Conservation (phyloP, 2,329 filamentous ascomycete genomes). For the Penicillium oxalicum region DNA sequence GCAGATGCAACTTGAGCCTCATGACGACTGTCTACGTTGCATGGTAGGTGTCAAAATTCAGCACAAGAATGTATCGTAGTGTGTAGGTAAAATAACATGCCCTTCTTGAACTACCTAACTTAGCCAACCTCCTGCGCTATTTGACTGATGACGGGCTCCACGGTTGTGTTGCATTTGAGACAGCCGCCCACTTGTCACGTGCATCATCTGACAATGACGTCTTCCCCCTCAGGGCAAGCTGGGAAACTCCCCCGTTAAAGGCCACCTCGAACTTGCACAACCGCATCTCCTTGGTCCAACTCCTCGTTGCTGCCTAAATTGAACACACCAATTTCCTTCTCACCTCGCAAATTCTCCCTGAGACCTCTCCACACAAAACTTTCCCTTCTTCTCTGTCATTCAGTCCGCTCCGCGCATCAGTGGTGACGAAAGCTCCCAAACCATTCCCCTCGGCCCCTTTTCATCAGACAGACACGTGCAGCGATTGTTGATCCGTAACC, state of each 20-base stretch:
- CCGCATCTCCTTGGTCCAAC: conserved; percentile 19
- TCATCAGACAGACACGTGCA: conserved; percentile 8
- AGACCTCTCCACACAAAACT: not conserved
- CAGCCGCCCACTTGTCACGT: conserved; percentile 16
- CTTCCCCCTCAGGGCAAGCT: conserved; percentile 16
- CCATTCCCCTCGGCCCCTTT: conserved; percentile 15
- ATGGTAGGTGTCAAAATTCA: too few species aligned
- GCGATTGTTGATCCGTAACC: not conserved
- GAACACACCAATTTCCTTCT: conserved; percentile 7
- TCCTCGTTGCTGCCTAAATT: conserved; percentile 30
- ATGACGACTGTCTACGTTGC: too few species aligned
- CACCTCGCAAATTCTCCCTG: not conserved
- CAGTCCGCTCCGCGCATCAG: conserved; percentile 12
- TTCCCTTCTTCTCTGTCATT: conserved; percentile 8
- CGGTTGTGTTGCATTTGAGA: not conserved
- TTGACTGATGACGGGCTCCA: not conserved
- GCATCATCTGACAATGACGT: conserved; percentile 27
- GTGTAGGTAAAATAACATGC: too few species aligned
- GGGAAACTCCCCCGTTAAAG: conserved; percentile 47
- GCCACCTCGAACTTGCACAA: conserved; percentile 59
- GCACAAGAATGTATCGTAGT: too few species aligned
- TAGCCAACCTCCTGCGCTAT: too few species aligned
- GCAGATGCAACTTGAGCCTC: not conserved
- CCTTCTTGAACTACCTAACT: too few species aligned
- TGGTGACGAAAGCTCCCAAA: conserved; percentile 10